Percentiles rank a stretch among this genome's conserved stretches.
Conservation (phyloP, 192 early-diverging fungal genomes). For the Coemansia sp. region DNA sequence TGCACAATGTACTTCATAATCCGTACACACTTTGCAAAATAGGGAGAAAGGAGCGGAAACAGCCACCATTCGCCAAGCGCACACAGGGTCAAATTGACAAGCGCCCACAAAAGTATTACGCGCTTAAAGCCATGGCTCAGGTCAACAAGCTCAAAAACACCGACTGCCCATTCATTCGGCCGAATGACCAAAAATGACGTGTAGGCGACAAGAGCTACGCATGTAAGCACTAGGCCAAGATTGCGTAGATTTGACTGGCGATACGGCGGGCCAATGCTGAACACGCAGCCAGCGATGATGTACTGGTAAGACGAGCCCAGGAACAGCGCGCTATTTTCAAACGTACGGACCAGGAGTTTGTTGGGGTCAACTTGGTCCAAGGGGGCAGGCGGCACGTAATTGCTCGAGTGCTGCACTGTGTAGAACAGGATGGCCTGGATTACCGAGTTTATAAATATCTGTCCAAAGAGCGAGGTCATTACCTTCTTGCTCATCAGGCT, state of each 20-base stretch:
- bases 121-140: constrained; percentile 61
- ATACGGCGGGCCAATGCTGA: constrained; percentile 96
- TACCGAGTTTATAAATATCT: constrained; percentile 76
- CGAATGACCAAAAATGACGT: constrained; percentile 59
- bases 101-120: constrained; percentile 60
- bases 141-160: constrained; percentile 69
- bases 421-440: constrained; percentile 79
- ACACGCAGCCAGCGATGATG: constrained; percentile 83
- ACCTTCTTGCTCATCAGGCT: constrained; percentile 88
- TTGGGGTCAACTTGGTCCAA: constrained; percentile 61
- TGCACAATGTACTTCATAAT: constrained; percentile 18
- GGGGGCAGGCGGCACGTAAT: constrained; percentile 61
- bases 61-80: constrained; percentile 41
- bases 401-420: constrained; percentile 69
- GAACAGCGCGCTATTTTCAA: constrained; percentile 93
- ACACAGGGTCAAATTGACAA: constrained; percentile 56
- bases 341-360: constrained; percentile 68
- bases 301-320: constrained; percentile 92
- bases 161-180: constrained; percentile 55
- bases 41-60: constrained; percentile 39
- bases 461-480: constrained; percentile 84
- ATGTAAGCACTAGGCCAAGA: constrained; percentile 28
- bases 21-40: constrained; percentile 20
- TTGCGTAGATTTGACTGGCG: constrained; percentile 87
- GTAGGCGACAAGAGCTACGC: constrained; percentile 64